These are phyloP conservation scores for Diplosphaera chodatii DNA, from an alignment of 139 green algal species.

Conservation along the genomic window DNA sequence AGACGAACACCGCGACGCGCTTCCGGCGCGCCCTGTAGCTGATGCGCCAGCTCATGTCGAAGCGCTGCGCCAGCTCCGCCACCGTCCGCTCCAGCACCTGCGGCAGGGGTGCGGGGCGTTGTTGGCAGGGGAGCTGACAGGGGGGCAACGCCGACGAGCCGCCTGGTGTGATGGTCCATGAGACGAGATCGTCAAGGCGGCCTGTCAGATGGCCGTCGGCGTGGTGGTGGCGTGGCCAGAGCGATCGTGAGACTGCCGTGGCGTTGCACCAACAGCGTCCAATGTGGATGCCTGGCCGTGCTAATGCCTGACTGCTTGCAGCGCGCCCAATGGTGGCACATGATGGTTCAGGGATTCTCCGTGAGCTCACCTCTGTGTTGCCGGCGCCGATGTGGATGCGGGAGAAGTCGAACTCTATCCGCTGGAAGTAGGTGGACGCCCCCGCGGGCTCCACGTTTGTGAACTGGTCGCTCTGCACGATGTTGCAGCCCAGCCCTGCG, in stretches of 20 bases:
- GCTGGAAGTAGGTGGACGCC: constrained; percentile 56
- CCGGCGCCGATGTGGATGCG: constrained; percentile 54
- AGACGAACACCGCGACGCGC: constrained; percentile 43
- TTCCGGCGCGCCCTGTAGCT: constrained; percentile 50
- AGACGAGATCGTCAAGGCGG: too few species aligned
- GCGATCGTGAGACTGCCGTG: too few species aligned
- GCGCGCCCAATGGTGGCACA: too few species aligned
- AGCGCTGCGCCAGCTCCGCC: constrained; percentile 40
- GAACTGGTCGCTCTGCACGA: constrained; percentile 56
- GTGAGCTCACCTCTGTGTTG: constrained; percentile 59
- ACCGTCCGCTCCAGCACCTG: background rate
- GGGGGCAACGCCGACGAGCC: too few species aligned
- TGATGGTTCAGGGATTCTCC: constrained; percentile 47
- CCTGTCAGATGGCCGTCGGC: too few species aligned
- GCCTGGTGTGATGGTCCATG: too few species aligned
- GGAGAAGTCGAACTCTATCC: constrained; percentile 51
- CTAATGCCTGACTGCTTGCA: too few species aligned
- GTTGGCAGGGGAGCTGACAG: too few species aligned
- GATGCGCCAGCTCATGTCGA: constrained; percentile 59
- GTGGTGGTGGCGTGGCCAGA: too few species aligned
- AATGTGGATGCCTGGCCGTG: too few species aligned
- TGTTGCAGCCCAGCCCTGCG: constrained; percentile 64
- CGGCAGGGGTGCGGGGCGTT: too few species aligned
- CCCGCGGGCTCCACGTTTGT: constrained; percentile 18
- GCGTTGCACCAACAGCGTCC: too few species aligned